Evolutionary conservation across 768 basidiomycete genomes (phyloP), one percentile per base, ranked within the genome.

Genomic region (Zangia roseola): DNA sequence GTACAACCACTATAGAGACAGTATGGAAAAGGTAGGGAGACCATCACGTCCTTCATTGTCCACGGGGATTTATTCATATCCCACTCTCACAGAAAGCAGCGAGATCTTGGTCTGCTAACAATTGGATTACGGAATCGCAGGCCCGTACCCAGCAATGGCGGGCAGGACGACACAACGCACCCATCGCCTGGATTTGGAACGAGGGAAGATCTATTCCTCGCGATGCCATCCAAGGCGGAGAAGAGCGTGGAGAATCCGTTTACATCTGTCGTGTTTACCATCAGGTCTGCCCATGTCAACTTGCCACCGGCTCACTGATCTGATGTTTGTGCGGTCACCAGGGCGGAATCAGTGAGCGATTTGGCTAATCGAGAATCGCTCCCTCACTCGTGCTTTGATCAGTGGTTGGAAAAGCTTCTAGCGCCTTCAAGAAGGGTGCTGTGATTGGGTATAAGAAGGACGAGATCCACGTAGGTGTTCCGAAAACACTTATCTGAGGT

Each of bases 351-450:
- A 70, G 85, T 87, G 55, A 61, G 72, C 58, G 30, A 14, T 5
- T 28, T 5, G 13, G 12, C 37, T 13, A 4, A n/a, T 33, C 25
- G 12, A 6, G 24, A n/a, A 39, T 46, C 26, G 14, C 33, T 23
- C 20, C 26, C 47, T 50, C 41, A 57, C 30, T 13, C 36, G 28
- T 30, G 21, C 37, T 24, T 46, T 34, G 49, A 40, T 10, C 50
- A 88, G 86, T 84, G 59, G 56, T 86, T 46, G 87, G 87, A n/a
- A 88, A 86, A 59, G 85, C 84, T 2, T 81, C 78, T 25, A 52
- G 62, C 4, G 70, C 68, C 14, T 81, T 84, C 68, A 60, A 80
- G 61, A 77, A 82, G 55, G 87, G 88, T 8, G 81, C 74, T 19
- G 77, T 80, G 34, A 76, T 89, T 44, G 86, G 87, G 14, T 87